phyloP scores from a whole-genome alignment of 192 early-diverging fungal species.

The Chytriomyces confervae region DNA sequence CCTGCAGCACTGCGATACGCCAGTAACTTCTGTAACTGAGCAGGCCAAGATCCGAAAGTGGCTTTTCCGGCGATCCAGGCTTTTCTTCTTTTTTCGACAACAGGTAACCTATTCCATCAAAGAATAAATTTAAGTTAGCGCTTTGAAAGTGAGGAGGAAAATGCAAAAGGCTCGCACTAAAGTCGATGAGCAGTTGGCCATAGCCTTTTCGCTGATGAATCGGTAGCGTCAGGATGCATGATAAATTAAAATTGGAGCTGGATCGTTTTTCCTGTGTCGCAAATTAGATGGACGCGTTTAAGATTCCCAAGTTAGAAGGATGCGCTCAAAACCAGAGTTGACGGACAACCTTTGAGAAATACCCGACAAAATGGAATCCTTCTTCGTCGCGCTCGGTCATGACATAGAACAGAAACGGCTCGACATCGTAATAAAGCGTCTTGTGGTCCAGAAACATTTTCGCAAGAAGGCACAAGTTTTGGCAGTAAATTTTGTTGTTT shows the following conservation, averaged over 20 bases:
- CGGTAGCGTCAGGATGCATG: conserved; percentile 92
- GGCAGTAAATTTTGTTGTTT: conserved; percentile 89
- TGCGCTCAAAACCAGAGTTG: background rate
- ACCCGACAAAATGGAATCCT: conserved; percentile 78
- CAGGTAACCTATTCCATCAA: conserved; percentile 70
- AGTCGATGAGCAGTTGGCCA: conserved; percentile 89
- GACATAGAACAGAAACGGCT: conserved; percentile 93
- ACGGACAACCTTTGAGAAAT: conserved; percentile 87
- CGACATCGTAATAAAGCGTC: conserved; percentile 84
- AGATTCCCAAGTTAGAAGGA: background rate
- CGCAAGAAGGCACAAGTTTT: conserved; percentile 90
- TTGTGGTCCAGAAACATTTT: conserved; percentile 98
- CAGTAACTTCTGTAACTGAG: conserved; percentile 69
- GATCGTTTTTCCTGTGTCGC: conserved; percentile 81
- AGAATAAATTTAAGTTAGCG: background rate
- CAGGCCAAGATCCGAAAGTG: conserved; percentile 85
- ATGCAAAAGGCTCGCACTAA: conserved; percentile 69
- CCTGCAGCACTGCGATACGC: background rate
- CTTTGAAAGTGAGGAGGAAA: background rate
- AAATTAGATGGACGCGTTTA: conserved; percentile 1
- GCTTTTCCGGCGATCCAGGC: conserved; percentile 89
- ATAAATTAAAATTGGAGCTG: conserved; percentile 87
- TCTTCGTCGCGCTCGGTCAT: conserved; percentile 64
- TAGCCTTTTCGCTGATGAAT: conserved; percentile 92
- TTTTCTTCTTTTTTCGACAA: conserved; percentile 77